Evolutionary conservation across 1,284 basidiomycete species (phyloP).

Genomic region (Irpex rosettiformis): DNA sequence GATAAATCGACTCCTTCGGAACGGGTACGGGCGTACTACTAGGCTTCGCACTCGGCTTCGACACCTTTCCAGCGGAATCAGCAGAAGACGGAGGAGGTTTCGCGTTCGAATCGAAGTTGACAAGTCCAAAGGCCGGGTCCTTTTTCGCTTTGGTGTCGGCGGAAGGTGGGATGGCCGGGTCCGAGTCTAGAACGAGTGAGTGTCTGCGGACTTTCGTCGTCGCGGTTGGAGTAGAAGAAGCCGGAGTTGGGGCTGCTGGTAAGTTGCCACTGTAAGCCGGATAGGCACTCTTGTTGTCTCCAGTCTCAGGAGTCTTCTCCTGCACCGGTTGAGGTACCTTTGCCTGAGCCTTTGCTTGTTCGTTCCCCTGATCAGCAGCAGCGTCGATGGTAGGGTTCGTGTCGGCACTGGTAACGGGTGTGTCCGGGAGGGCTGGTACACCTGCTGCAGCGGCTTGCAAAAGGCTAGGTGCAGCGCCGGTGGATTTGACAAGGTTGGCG

Average conservation of each 20-base stretch:
- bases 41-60: neutral
- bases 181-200: slow-evolving; percentile 22
- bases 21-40: neutral
- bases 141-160: slow-evolving; percentile 8
- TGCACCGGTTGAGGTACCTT: neutral
- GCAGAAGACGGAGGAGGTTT: neutral
- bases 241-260: neutral
- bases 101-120: slow-evolving; percentile 28
- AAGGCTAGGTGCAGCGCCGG: neutral
- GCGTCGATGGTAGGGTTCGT: slow-evolving; percentile 4
- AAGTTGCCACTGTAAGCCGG: neutral
- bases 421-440: slow-evolving; percentile 4
- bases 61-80: neutral
- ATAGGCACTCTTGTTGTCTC: slow-evolving; percentile 2
- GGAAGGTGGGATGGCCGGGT: slow-evolving; percentile 17
- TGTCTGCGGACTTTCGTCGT: slow-evolving; percentile 15
- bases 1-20: neutral
- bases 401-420: slow-evolving; percentile 7
- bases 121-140: slow-evolving; percentile 21
- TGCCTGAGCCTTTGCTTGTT: neutral
- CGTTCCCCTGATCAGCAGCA: slow-evolving; percentile 1
- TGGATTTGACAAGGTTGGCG: slow-evolving; percentile 1
- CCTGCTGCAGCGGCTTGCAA: neutral
- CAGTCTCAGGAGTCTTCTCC: neutral
- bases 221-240: slow-evolving; percentile 1